Base-by-base conservation (phyloP, 164 flowering plant species). In the Stephania yunnanensis region DNA sequence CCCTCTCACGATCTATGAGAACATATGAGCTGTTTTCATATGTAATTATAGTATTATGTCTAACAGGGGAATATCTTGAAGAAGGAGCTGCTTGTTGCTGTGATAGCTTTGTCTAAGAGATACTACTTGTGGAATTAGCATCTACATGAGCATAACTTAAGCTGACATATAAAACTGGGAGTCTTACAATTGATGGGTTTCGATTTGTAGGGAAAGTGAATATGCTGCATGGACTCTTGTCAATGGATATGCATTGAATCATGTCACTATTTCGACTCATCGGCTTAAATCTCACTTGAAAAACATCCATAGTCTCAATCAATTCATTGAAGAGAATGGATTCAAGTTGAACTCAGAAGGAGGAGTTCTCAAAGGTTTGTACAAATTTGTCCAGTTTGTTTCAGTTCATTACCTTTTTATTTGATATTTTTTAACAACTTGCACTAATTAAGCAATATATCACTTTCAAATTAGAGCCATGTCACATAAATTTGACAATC, bases 141-240 rank as follows among this genome's bases (percentile, higher is more conserved):
- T 58, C 46, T 63, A n/a, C 68, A 46, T 58, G 10, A 10, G 69
- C 50, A 20, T 69, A 31, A 68, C 61, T 46, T 73, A 73, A 36
- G 20, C 25, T 61, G 66, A 29, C 52, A 61, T n/a, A 58, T 45
- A 15, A 77, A 29, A 30, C 30, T 46, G 22, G 22, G 58, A 50
- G 19, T 50, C 48, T 80, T 67, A 46, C 61, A 71, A 20, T 75
- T 36, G 42, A 36, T 36, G 77, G 30, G 44, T 81, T 50, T 79
- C 61, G 71, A 71, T 81, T 61, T 46, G 1, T 80, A 95, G 99
- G 81, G 99, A 95, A 85, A 95, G 98, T 76, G 99, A 93, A 80
- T 92, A 93, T 89, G 99, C 98, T 55, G 99, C 99, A 7, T 96
- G 99, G 99, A 93, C 99, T 70, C 95, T 96, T 68, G 99, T 96